phyloP scores from a whole-genome alignment of 179 eudicot genomes.

The Silene noctiflora region DNA sequence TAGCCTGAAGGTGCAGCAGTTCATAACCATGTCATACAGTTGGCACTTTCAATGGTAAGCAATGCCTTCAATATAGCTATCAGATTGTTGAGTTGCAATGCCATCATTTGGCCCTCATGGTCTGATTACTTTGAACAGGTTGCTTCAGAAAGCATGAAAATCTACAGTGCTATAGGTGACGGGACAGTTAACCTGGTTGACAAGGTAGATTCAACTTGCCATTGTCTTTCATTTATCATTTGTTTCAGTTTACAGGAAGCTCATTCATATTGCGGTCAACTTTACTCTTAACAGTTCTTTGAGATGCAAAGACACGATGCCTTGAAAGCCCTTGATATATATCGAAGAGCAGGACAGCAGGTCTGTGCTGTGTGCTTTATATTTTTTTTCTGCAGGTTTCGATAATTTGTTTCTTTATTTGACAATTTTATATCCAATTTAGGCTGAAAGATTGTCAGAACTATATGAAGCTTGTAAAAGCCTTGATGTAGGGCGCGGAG shows the following conservation, averaged over 20 bases:
- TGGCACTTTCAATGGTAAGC: conserved; percentile 85
- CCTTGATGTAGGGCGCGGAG: conserved; percentile 86
- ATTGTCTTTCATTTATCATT: conserved; percentile 8
- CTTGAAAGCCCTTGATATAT: conserved; percentile 82
- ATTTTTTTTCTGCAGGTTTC: neutral
- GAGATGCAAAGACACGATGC: conserved; percentile 94
- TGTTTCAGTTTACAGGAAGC: neutral
- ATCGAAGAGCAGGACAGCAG: conserved; percentile 84
- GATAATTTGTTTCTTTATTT: neutral
- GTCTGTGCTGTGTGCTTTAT: conserved; percentile 28
- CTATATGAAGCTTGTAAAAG: conserved; percentile 87
- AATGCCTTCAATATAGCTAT: neutral
- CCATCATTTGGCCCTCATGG: neutral
- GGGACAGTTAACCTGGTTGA: conserved; percentile 88
- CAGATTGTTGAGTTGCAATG: neutral
- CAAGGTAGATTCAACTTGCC: conserved; percentile 46
- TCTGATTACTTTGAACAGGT: conserved; percentile 40
- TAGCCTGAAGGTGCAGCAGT: conserved; percentile 97
- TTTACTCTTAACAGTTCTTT: conserved; percentile 59
- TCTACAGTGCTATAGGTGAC: conserved; percentile 73
- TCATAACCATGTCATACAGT: conserved; percentile 73
- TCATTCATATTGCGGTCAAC: neutral
- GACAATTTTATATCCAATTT: conserved; percentile 19
- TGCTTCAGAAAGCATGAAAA: conserved; percentile 84
- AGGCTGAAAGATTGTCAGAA: conserved; percentile 92